Base-by-base conservation (phyloP, 768 basidiomycete genomes). In the Lactarius pseudohatsudake region DNA sequence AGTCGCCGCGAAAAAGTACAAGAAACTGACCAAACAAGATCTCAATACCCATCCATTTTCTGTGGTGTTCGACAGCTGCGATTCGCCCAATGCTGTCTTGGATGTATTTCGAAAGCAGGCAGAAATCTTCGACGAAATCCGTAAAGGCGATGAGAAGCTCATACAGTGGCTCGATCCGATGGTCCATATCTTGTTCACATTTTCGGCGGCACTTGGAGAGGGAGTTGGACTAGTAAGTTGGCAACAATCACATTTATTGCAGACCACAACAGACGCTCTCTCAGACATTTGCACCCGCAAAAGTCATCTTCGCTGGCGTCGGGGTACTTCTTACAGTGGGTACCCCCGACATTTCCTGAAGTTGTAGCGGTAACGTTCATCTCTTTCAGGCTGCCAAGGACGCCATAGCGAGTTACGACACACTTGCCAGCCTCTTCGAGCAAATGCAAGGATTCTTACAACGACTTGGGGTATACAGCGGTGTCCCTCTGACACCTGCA, bases 341-440 rank as follows among this genome's bases (percentile, higher is more conserved):
- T 15, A 4, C n/a, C 32, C 40, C 15, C 41, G 3, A 41, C 41
- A 18, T 30, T 1, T 1, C 26, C 41, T 41, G 41, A 18, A 7
- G 16, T 4, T n/a, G n/a, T n/a, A n/a, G 15, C 15, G 4, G 7
- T 50, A 28, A 58, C 32, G 20, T n/a, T n/a, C n/a, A n/a, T n/a
- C 36, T 16, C 40, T 15, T 7, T 5, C 30, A 65, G 64, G 59
- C 3, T 6, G 59, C 32, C 4, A 65, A 9, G 32, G 50, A 38
- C 22, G 64, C 45, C 7, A 20, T 41, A 4, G 40, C 50, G 9
- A 65, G 64, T 22, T 43, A 65, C 2, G 50, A 55, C 22, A 18
- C 15, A 15, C 53, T 65, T 22, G 32, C 34, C 30, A 56, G 32
- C 16, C 50, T 65, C n/a, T 56, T 65, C 2, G 64, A 60, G 32